A percentile compares a stretch with the other conserved stretches of the same genome.
These are phyloP conservation scores for Chytriomyces confervae DNA, from an alignment of 192 early-diverging fungal species.

Conservation along the genomic window DNA sequence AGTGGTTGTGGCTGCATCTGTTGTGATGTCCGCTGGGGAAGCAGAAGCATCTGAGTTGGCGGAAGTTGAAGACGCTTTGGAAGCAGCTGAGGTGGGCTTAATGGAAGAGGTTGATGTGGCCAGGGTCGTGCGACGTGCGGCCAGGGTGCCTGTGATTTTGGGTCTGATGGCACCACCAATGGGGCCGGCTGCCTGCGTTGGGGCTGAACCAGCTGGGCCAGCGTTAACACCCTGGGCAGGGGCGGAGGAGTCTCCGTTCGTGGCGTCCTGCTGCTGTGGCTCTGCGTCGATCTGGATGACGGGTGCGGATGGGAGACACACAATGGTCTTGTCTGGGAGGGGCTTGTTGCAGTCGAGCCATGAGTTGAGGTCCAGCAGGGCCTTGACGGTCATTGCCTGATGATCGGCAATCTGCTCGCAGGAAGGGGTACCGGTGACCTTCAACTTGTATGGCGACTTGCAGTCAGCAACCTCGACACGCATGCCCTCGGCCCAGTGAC, in stretches of 20 bases:
- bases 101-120: constrained; percentile 3
- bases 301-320: background rate
- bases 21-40: background rate
- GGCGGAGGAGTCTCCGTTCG: background rate
- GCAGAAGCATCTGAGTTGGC: background rate
- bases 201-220: background rate
- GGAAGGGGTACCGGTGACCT: background rate
- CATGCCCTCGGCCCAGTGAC: no score
- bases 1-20: background rate
- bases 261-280: background rate
- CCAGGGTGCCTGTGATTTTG: background rate
- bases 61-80: no score
- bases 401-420: background rate
- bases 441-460: background rate
- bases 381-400: background rate
- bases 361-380: background rate
- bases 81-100: background rate
- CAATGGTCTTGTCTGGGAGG: background rate
- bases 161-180: background rate
- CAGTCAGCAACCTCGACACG: no score
- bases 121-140: background rate
- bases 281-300: background rate
- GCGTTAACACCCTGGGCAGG: background rate
- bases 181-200: background rate
- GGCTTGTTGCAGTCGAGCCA: background rate